Percentiles rank a stretch among this genome's conserved stretches.
Evolutionary conservation across 768 basidiomycete genomes (phyloP).

Genomic region (Gymnopilus junonius): DNA sequence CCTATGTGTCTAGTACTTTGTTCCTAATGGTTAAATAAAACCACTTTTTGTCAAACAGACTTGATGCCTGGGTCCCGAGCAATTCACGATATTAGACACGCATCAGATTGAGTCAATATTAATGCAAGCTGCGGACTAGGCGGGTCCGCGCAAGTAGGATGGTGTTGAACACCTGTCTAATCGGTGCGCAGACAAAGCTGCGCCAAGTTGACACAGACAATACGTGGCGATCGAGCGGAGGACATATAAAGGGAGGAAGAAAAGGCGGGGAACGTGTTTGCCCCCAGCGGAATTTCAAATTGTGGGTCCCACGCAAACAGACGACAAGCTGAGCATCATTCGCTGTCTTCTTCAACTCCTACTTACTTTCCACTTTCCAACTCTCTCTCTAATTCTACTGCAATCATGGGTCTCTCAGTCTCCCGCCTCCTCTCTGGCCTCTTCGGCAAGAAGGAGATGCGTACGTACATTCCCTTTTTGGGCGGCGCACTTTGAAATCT

Average conservation of each 20-base stretch:
- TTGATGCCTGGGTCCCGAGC: not conserved
- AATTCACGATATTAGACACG: not conserved
- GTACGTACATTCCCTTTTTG: constrained; percentile 57
- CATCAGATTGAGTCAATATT: not conserved
- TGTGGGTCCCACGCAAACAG: constrained; percentile 46
- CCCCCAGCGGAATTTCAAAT: constrained; percentile 51
- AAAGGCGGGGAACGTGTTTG: constrained; percentile 26
- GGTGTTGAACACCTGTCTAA: not conserved
- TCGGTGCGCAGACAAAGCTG: constrained; percentile 13
- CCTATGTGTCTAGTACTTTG: not conserved
- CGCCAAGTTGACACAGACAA: constrained; percentile 5
- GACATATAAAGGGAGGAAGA: constrained; percentile 19
- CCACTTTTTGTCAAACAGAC: not conserved
- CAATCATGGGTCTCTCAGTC: constrained; percentile 78
- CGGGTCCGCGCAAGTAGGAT: not conserved
- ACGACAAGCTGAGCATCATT: constrained; percentile 27
- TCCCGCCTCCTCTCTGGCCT: constrained; percentile 80
- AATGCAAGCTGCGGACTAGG: constrained; percentile 4
- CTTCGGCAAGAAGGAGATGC: constrained; percentile 99
- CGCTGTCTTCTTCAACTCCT: constrained; percentile 23
- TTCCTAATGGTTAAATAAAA: not conserved
- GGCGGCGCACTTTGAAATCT: constrained; percentile 28
- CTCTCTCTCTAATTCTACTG: constrained; percentile 34
- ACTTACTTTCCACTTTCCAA: constrained; percentile 36
- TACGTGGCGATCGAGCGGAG: constrained; percentile 26